phyloP scores from a whole-genome alignment of 768 basidiomycete species.

The Suillus bovinus region DNA sequence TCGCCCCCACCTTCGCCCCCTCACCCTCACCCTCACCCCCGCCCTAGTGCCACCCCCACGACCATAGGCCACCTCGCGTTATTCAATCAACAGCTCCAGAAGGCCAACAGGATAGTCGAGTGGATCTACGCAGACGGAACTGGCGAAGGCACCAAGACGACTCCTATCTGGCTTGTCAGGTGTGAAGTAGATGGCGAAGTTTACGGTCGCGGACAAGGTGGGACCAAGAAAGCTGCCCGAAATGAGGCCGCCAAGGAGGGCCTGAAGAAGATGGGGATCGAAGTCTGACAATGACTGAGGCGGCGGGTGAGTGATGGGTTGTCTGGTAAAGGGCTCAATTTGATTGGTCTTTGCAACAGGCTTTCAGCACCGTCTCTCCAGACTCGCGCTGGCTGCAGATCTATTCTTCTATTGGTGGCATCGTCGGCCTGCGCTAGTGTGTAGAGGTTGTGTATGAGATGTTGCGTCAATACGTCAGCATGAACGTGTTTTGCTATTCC shows the following conservation, averaged over 20 bases:
- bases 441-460: constrained; percentile 55
- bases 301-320: constrained; percentile 9
- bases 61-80: constrained; percentile 68
- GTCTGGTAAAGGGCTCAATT: constrained; percentile 25
- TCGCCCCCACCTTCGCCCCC: constrained; percentile 16
- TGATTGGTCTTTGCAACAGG: constrained; percentile 11
- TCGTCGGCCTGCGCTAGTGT: constrained; percentile 56
- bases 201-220: constrained; percentile 63
- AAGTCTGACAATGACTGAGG: constrained; percentile 33
- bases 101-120: constrained; percentile 55
- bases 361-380: constrained; percentile 56
- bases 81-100: constrained; percentile 79
- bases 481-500: neutral
- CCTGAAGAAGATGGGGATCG: constrained; percentile 56
- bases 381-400: constrained; percentile 52
- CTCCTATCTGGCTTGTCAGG: constrained; percentile 73
- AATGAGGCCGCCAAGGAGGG: constrained; percentile 84
- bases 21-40: constrained; percentile 8
- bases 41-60: constrained; percentile 21
- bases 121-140: constrained; percentile 64
- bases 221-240: constrained; percentile 76
- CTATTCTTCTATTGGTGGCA: constrained; percentile 11
- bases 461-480: constrained; percentile 7
- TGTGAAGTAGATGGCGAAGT: constrained; percentile 61
- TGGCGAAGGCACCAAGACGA: constrained; percentile 54